Evolutionary conservation across 208 protist species (phyloP).

Genomic region (Crithidia expoeki): DNA sequence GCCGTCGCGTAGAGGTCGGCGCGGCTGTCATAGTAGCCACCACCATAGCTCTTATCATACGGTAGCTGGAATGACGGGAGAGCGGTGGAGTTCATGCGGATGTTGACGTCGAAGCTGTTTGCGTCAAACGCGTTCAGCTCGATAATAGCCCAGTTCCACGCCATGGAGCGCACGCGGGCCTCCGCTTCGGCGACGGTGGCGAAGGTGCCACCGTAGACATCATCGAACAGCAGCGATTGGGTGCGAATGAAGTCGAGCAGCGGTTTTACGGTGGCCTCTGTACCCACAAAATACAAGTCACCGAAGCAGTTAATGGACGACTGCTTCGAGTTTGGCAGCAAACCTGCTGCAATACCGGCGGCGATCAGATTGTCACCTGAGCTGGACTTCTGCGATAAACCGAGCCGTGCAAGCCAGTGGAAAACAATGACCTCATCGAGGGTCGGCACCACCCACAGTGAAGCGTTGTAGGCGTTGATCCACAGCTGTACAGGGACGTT

Average conservation of each 20-base stretch:
- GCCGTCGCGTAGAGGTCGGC: constrained; percentile 22
- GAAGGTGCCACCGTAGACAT: constrained; percentile 51
- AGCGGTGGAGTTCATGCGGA: constrained; percentile 51
- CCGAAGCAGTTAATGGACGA: constrained; percentile 43
- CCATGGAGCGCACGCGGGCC: constrained; percentile 18
- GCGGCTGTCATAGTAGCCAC: constrained; percentile 31
- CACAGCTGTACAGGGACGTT: constrained; percentile 32
- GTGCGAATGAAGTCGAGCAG: constrained; percentile 40
- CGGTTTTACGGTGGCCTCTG: constrained; percentile 10
- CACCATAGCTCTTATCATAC: constrained; percentile 25
- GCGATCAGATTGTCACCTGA: constrained; percentile 17
- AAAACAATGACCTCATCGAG: constrained; percentile 56
- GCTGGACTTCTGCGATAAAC: constrained; percentile 8
- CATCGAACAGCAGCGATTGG: constrained; percentile 37
- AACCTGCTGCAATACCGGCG: constrained; percentile 19
- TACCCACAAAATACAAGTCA: constrained; percentile 51
- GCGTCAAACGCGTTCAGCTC: constrained; percentile 41
- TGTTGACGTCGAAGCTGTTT: constrained; percentile 45
- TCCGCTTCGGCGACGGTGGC: constrained; percentile 20
- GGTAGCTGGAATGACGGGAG: constrained; percentile 47
- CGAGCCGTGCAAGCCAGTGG: constrained; percentile 52
- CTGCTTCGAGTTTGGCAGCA: constrained; percentile 49
- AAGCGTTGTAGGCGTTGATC: constrained; percentile 29
- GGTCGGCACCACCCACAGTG: constrained; percentile 35
- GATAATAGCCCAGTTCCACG: constrained; percentile 49